phyloP scores from a whole-genome alignment of 306 rosid genomes.

The Cucumis cinereus region DNA sequence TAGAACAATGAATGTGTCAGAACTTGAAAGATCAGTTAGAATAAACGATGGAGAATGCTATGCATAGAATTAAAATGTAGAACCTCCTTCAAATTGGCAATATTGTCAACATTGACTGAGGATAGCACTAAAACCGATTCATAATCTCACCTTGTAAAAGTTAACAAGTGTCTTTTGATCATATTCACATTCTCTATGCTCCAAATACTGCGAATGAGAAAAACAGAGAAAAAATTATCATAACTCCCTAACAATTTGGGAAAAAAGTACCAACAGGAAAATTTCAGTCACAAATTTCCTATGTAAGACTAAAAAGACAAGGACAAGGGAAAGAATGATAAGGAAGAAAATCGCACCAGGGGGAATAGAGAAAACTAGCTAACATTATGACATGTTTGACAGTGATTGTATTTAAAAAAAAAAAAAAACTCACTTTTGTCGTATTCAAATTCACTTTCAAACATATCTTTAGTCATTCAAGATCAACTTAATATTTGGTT shows the following conservation, averaged over 20 bases:
- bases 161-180: conserved; percentile 30
- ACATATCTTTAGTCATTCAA: background rate
- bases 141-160: conserved; percentile 42
- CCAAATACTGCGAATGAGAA: conserved; percentile 56
- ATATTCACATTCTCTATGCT: conserved; percentile 28
- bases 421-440: no score
- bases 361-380: background rate
- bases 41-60: background rate
- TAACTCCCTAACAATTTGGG: background rate
- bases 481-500: no score
- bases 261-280: background rate
- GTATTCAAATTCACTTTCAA: no score
- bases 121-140: background rate
- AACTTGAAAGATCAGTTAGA: background rate
- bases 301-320: background rate
- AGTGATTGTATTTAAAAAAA: background rate
- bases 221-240: background rate
- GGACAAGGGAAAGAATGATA: background rate
- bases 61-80: background rate
- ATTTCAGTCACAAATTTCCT: background rate
- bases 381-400: background rate
- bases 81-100: background rate
- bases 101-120: background rate
- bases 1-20: background rate
- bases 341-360: background rate